Evolutionary conservation across 208 protist species (phyloP).

Genomic region (Polymyxa betae): DNA sequence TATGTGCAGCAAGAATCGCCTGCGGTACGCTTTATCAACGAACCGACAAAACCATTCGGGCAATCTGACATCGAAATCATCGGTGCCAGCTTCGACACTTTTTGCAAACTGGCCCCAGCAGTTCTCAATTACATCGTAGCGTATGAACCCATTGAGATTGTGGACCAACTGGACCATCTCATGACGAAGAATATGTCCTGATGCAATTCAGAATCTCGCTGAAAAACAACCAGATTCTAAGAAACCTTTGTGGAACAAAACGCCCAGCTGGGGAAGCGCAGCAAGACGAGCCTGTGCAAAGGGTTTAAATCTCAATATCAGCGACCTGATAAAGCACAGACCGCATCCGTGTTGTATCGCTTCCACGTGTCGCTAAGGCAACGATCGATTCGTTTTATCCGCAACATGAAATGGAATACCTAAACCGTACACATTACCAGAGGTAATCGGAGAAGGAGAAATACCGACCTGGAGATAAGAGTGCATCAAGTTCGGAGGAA

Average conservation of each 20-base stretch:
- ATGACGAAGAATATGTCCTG: slow-evolving; percentile 29
- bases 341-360: not conserved
- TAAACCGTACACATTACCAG: not conserved
- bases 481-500: not conserved
- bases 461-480: not conserved
- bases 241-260: not conserved
- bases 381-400: slow-evolving; percentile 3
- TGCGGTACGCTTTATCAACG: not conserved
- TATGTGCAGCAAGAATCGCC: not conserved
- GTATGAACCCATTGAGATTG: slow-evolving; percentile 1
- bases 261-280: not conserved
- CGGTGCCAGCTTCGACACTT: not conserved
- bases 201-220: not conserved
- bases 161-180: slow-evolving; percentile 52
- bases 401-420: slow-evolving; percentile 7
- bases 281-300: not conserved
- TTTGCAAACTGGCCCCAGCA: not conserved
- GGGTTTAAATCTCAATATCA: not conserved
- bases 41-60: not conserved
- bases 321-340: not conserved
- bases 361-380: slow-evolving; percentile 11
- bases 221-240: not conserved
- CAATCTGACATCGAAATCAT: slow-evolving; percentile 18
- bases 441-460: not conserved
- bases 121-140: slow-evolving; percentile 6